Base-by-base conservation (phyloP, 495 filamentous ascomycete species). In the Penicillium manginii region DNA sequence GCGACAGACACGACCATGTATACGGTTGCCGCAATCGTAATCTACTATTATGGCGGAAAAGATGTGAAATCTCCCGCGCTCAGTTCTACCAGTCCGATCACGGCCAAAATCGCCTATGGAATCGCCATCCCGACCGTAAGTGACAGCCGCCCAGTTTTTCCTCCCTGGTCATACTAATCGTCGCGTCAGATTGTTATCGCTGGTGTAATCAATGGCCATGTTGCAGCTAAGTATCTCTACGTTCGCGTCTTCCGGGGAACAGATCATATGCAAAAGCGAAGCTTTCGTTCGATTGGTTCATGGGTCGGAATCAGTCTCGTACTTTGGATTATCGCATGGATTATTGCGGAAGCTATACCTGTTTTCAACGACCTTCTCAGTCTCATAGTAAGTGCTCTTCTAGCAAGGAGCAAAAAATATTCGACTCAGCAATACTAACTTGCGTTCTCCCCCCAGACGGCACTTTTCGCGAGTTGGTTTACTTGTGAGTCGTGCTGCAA, bases 91-190 rank as follows among this genome's bases (percentile, higher is more conserved):
- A 80, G 84, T 9, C 75, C 76, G 1, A 29, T 84, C 0, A 59
- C 93, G 2, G 80, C 83, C 56, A 91, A 91, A 72, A 65, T 77
- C n/a, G 87, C 89, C 5, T 96, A 89, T 60, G 90, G 90, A 15
- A 74, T 93, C 54, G 91, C 89, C 19, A 73, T 90, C 2, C 91
- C 91, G 0, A 90, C 88, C 12, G 73, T 47, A 47, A 26, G 45
- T 26, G 19, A 43, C 8, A 39, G 2, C 40, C 7, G 10, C 18
- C 2, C 15, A 43, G 7, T 43, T 17, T 43, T 9, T 18, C 0
- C 2, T 17, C 10, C 15, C 7, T 43, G 7, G 8, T 12, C n/a
- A 43, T 6, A 18, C 40, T 43, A 17, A 43, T 8, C 6, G 10
- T 2, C 8, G 18, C 17, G 7, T 4, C 40, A 47, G 45, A 47